These are phyloP conservation scores for Bonia amplexicaulis DNA, from an alignment of 176 grass and related monocot genomes.

Conservation along the genomic window DNA sequence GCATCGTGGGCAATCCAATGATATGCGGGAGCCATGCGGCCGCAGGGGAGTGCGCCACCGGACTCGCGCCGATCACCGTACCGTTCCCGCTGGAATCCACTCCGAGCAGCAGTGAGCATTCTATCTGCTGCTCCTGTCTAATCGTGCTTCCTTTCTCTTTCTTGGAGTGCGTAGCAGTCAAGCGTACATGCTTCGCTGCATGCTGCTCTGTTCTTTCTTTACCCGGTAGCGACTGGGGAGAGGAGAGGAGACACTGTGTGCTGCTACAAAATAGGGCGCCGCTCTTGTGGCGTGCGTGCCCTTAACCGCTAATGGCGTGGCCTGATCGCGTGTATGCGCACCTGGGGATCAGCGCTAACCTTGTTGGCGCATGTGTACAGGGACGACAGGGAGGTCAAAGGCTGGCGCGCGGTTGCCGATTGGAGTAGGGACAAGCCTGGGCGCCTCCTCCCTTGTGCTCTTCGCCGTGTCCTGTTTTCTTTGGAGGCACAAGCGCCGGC, in stretches of 20 bases:
- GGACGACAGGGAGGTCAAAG: conserved; percentile 54
- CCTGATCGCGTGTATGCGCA: background rate
- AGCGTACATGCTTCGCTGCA: background rate
- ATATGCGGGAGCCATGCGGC: conserved; percentile 59
- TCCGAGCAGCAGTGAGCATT: conserved; percentile 43
- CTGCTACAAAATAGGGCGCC: background rate
- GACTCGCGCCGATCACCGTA: conserved; percentile 33
- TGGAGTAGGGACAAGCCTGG: conserved; percentile 65
- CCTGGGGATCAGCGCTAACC: conserved; percentile 18
- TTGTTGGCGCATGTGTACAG: conserved; percentile 11
- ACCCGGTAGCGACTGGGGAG: background rate
- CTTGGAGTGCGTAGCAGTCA: background rate
- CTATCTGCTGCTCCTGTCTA: background rate
- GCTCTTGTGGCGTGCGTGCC: background rate
- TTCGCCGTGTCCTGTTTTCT: conserved; percentile 56
- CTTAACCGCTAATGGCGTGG: background rate
- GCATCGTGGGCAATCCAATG: conserved; percentile 82
- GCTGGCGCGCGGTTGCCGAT: conserved; percentile 45
- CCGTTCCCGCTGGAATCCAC: conserved; percentile 69
- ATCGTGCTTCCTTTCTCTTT: conserved; percentile 1
- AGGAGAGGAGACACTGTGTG: background rate
- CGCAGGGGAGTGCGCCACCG: conserved; percentile 56
- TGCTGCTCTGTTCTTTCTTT: background rate
- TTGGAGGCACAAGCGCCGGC: conserved; percentile 54
- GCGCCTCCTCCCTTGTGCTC: conserved; percentile 62